Base-by-base conservation (phyloP, 768 basidiomycete species). In the Boletus reticulatus region DNA sequence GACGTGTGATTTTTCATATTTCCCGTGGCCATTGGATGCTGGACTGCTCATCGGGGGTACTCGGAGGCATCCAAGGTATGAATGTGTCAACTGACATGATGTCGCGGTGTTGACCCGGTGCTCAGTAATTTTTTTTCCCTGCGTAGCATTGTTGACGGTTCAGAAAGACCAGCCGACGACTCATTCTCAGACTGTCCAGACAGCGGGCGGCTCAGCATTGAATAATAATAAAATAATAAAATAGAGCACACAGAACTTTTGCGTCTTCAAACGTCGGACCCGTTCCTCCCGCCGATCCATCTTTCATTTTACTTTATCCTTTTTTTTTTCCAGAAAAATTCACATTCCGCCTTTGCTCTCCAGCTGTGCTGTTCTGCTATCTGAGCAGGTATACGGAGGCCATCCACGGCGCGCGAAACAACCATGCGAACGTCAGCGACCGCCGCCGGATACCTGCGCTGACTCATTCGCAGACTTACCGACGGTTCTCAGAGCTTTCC, bases 41-140 rank as follows among this genome's bases (percentile, higher is more conserved):
- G 39, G 27, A 1, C 10, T 20, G 38, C 50, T 19, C 53, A 24
- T 54, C 49, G 45, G 47, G 11, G 37, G 43, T 46, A 39, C 43
- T 62, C 54, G 42, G 51, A 39, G 5, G 48, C 20, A 17, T 34
- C 16, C 42, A 48, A 20, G 14, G 1, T 34, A n/a, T 45, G 42
- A 11, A 37, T 37, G 13, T 17, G 36, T 34, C 9, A 13, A 31
- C 42, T 37, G 61, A 19, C 22, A 36, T 16, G 46, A 48, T 64
- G 64, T 59, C 50, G 13, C 27, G 11, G n/a, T 66, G 53, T 43
- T 45, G 50, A 31, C 24, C 45, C 24, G 27, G n/a, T 34, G 14
- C 12, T 39, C 20, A 6, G 19, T 16, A 24, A 19, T 44, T 22
- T 22, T 22, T 22, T 22, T 41, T 32, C 22, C 32, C 38, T 22